These are phyloP conservation scores for Ensete glaucum DNA, from an alignment of 176 grass and related monocot genomes.

Conservation along the genomic window DNA sequence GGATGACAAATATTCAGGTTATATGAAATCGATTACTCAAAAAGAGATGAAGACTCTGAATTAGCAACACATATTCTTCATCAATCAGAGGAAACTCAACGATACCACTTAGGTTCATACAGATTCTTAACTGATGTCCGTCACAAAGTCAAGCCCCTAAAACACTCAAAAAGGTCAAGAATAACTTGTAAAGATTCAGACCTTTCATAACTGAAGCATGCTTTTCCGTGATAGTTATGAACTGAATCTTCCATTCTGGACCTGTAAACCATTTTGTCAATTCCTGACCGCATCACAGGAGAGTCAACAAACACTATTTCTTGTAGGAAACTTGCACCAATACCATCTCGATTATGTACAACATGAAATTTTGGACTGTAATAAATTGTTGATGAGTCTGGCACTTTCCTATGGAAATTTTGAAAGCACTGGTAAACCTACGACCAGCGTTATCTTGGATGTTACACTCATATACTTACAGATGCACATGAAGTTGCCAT, in stretches of 20 bases:
- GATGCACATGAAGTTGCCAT: neutral
- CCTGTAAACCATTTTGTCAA: neutral
- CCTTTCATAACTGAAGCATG: neutral
- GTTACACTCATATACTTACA: neutral
- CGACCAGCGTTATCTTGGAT: neutral
- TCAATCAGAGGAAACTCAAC: too few species aligned
- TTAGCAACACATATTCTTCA: neutral
- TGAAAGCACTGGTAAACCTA: neutral
- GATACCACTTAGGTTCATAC: neutral
- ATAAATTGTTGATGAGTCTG: neutral
- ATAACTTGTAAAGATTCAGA: neutral
- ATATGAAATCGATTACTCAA: neutral
- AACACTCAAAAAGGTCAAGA: neutral
- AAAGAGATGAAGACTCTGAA: neutral
- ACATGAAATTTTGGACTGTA: neutral
- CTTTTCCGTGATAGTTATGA: neutral
- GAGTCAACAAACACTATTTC: neutral
- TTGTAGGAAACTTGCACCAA: neutral
- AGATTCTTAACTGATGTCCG: neutral
- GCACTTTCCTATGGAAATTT: neutral
- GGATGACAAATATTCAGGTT: neutral
- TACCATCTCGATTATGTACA: constrained; percentile 1
- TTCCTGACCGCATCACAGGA: neutral
- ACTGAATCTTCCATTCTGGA: neutral
- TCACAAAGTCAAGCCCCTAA: neutral